These are phyloP conservation scores for Cenchrus purpureus DNA, from an alignment of 176 grass and related monocot species.

Conservation along the genomic window DNA sequence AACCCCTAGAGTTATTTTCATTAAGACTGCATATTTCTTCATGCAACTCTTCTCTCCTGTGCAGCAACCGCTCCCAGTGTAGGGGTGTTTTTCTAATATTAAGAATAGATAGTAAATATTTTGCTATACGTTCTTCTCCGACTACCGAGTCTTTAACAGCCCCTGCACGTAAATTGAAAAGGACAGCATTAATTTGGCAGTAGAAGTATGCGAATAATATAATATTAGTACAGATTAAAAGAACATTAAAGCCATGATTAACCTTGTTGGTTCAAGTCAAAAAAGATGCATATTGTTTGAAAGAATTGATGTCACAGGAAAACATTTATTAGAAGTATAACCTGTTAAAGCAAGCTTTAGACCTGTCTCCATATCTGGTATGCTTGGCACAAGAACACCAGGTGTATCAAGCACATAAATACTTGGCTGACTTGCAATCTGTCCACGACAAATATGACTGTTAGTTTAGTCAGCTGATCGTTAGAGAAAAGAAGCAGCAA, in stretches of 20 bases:
- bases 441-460: constrained; percentile 36
- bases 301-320: neutral
- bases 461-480: constrained; percentile 30
- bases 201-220: constrained; percentile 13
- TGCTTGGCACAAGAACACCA: constrained; percentile 92
- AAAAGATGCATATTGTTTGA: neutral
- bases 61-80: constrained; percentile 74
- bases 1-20: constrained; percentile 40
- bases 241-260: constrained; percentile 16
- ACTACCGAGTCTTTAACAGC: constrained; percentile 94
- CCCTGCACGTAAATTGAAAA: constrained; percentile 57
- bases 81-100: constrained; percentile 90
- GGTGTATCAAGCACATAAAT: constrained; percentile 99
- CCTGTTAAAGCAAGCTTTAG: constrained; percentile 97
- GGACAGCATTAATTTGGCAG: neutral
- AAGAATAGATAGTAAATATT: constrained; percentile 87
- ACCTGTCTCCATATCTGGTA: constrained; percentile 89
- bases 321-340: constrained; percentile 37
- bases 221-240: constrained; percentile 24
- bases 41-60: constrained; percentile 46
- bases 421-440: constrained; percentile 95
- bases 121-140: constrained; percentile 88
- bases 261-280: neutral
- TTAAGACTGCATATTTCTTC: constrained; percentile 21
- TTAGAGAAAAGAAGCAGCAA: constrained; percentile 19